Conservation (phyloP, 768 basidiomycete genomes). For the Rhizopogon vulgaris region DNA sequence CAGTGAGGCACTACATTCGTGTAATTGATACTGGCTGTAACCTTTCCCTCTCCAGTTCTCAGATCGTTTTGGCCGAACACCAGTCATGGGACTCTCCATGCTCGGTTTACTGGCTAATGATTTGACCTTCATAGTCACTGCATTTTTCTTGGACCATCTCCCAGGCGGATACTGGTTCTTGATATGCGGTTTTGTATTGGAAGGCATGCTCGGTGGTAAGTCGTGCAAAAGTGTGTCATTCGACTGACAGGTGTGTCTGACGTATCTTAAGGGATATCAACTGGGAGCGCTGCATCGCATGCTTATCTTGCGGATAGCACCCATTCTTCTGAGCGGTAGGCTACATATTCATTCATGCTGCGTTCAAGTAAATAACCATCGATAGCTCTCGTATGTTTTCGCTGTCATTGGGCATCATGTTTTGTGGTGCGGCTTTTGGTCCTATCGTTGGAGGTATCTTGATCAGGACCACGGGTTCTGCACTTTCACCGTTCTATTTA, state of each 20-base stretch:
- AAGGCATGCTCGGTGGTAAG: constrained; percentile 70
- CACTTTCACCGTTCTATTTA: constrained; percentile 69
- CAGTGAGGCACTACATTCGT: constrained; percentile 40
- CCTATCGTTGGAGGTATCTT: constrained; percentile 67
- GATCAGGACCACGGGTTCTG: constrained; percentile 47
- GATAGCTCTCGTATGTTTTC: constrained; percentile 62
- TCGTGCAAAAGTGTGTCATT: constrained; percentile 1
- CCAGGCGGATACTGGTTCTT: constrained; percentile 85
- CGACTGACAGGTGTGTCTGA: background rate
- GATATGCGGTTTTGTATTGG: constrained; percentile 55
- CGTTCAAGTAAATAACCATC: constrained; percentile 4
- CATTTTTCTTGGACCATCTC: constrained; percentile 47
- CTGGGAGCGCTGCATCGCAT: constrained; percentile 45
- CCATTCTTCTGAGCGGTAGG: constrained; percentile 46
- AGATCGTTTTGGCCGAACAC: constrained; percentile 70
- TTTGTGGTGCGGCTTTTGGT: constrained; percentile 71
- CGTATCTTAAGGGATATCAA: constrained; percentile 39
- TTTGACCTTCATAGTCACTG: constrained; percentile 60
- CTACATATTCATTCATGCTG: background rate
- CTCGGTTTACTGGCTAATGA: constrained; percentile 60
- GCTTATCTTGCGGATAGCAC: constrained; percentile 71
- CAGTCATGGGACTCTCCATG: constrained; percentile 54
- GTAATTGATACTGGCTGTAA: background rate
- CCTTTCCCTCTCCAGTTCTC: constrained; percentile 43
- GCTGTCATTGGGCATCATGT: constrained; percentile 57